Conservation (phyloP, 495 filamentous ascomycete genomes). For the Thermothielavioides terrestris region DNA sequence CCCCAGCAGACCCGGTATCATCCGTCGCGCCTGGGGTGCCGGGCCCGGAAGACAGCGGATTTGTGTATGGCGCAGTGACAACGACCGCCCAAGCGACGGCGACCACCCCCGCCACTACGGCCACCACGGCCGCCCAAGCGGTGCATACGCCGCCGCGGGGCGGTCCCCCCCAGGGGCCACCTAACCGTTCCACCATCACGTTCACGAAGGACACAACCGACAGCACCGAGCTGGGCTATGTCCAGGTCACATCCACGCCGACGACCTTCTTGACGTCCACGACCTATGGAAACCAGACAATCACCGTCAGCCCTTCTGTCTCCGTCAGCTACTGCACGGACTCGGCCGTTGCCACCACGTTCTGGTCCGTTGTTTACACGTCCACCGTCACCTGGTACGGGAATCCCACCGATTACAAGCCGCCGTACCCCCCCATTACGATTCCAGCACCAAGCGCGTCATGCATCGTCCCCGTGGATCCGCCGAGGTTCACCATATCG, state of each 20-base stretch:
- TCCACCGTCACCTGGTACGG: slow-evolving; percentile 38
- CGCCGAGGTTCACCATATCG: slow-evolving; percentile 30
- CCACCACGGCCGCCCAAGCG: not conserved
- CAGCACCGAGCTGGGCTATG: slow-evolving; percentile 5
- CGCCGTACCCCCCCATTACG: slow-evolving; percentile 31
- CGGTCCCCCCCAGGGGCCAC: not conserved
- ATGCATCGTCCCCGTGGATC: slow-evolving; percentile 24
- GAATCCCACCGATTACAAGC: slow-evolving; percentile 35
- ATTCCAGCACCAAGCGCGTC: slow-evolving; percentile 24
- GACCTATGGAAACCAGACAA: slow-evolving; percentile 7
- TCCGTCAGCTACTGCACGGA: slow-evolving; percentile 15
- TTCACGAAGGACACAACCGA: not conserved
- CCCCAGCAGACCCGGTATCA: slow-evolving; percentile 9
- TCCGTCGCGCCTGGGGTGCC: not conserved
- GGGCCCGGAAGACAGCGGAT: not conserved
- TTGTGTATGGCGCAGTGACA: too few species aligned
- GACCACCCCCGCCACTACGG: not conserved
- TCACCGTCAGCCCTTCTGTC: not conserved
- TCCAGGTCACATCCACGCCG: not conserved
- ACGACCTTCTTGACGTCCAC: slow-evolving; percentile 7
- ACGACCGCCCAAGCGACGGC: too few species aligned
- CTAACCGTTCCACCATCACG: not conserved
- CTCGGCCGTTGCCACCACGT: slow-evolving; percentile 7
- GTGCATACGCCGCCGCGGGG: slow-evolving; percentile 1
- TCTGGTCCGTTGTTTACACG: slow-evolving; percentile 37